Base-by-base conservation (phyloP, 257 asterid species). In the Eustoma russellianum region DNA sequence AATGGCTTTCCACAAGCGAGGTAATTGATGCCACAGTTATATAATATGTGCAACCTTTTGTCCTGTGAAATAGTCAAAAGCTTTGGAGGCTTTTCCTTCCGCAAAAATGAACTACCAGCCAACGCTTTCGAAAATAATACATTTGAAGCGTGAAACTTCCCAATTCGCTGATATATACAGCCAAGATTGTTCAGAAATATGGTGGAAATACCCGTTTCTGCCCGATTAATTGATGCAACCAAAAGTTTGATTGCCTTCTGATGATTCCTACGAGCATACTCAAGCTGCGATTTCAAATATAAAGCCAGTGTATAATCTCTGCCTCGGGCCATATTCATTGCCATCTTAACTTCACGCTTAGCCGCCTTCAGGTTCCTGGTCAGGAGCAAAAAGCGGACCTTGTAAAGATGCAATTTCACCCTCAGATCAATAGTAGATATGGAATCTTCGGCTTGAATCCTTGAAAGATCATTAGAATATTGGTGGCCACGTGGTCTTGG, bases 341-440 rank as follows among this genome's bases (percentile, higher is more conserved):
- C 95, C 87, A 86, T 67, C 83, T 86, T 90, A 48, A 82, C 91
- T 70, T 83, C 96, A 60, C 94, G 95, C 67, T 86, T 90, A 33
- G 98, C 95, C 61, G 95, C 88, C 76, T 83, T 83, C 18, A 79
- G 83, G 63, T 90, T 86, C 71, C 87, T 72, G 5, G 85, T 77
- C 48, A 83, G 86, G 45, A 86, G 88, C 60, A 86, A 70, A 70
- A 83, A 65, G 5, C 81, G 83, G 63, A 83, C 93, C 74, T 86
- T 90, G 85, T 56, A 86, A 61, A 90, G 91, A 62, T 81, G 91
- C 73, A 84, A 70, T 71, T 75, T 83, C 48, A 83, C 79, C 81
- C 85, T 76, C 63, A 90, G 63, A 66, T 83, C 94, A 61, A 55
- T 57, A 24, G 75, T 56, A 17, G 89, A 76, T 50, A 74, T 43